A percentile compares a stretch with the other conserved stretches of the same genome.
Conservation (phyloP, 192 early-diverging fungal genomes). For the Coemansia erecta region DNA sequence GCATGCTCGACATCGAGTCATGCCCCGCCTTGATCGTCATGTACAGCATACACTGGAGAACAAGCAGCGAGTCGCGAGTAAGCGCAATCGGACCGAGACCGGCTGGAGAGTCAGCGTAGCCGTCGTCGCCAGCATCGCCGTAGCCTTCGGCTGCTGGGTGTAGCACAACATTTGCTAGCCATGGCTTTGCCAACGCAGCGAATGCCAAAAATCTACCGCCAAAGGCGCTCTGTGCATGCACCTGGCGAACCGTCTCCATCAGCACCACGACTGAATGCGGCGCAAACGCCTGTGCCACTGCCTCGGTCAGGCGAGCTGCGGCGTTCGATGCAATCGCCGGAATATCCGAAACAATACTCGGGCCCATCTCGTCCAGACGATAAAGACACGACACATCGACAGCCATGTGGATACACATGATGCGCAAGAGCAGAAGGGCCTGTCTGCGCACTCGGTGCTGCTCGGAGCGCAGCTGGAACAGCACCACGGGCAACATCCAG, state of each 20-base stretch:
- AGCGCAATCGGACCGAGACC: constrained; percentile 23
- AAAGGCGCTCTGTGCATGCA: constrained; percentile 21
- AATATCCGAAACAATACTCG: constrained; percentile 44
- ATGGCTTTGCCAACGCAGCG: constrained; percentile 20
- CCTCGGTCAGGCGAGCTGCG: constrained; percentile 11
- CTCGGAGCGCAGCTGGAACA: constrained; percentile 38
- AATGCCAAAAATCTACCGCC: constrained; percentile 13
- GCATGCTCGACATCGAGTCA: constrained; percentile 24
- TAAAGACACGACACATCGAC: constrained; percentile 10
- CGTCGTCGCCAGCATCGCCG: neutral
- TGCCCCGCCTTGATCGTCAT: constrained; percentile 22
- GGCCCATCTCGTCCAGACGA: constrained; percentile 36
- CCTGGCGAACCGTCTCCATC: constrained; percentile 40
- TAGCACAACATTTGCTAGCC: constrained; percentile 39
- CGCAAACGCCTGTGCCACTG: constrained; percentile 30
- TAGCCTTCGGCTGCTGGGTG: constrained; percentile 1
- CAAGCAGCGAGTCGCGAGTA: constrained; percentile 36
- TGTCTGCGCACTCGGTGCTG: constrained; percentile 29
- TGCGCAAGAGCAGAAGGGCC: constrained; percentile 38
- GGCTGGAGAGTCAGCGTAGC: neutral
- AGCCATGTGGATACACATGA: constrained; percentile 27
- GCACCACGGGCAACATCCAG: constrained; percentile 27
- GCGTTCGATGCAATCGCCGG: constrained; percentile 34
- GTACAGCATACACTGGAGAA: constrained; percentile 47
- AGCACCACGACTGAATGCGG: constrained; percentile 20